These are phyloP conservation scores for Zoysia matrella DNA, from an alignment of 202 grass and related monocot genomes.

Conservation along the genomic window DNA sequence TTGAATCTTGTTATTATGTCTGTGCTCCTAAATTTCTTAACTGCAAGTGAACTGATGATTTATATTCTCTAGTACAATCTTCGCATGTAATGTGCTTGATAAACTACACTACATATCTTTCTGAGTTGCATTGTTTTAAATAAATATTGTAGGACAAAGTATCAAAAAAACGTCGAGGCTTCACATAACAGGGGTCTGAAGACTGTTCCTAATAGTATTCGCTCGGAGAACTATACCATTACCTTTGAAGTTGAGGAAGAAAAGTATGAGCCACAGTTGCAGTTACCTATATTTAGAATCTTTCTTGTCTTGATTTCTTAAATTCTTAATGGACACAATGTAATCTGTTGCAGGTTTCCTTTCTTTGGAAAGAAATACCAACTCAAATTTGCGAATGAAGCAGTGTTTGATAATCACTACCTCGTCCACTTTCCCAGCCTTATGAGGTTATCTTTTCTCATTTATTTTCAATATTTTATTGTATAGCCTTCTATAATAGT, in stretches of 20 bases:
- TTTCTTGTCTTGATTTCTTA: conserved; percentile 16
- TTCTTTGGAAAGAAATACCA: conserved; percentile 94
- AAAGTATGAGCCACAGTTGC: conserved; percentile 61
- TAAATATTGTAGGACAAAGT: conserved; percentile 77
- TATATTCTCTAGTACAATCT: neutral
- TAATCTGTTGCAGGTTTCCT: conserved; percentile 69
- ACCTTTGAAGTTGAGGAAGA: conserved; percentile 98
- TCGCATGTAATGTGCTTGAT: neutral
- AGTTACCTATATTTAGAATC: conserved; percentile 10
- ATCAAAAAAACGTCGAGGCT: conserved; percentile 98
- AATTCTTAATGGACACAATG: conserved; percentile 31
- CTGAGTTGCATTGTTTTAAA: neutral
- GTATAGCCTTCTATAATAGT: neutral
- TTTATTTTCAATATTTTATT: conserved; percentile 35
- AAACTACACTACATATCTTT: conserved; percentile 7
- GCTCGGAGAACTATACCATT: conserved; percentile 95
- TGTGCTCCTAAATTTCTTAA: no score
- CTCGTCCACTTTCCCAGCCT: conserved; percentile 91
- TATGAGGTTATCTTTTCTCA: conserved; percentile 70
- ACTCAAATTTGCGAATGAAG: conserved; percentile 85
- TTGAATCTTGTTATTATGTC: conserved; percentile 23
- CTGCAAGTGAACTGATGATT: conserved; percentile 7
- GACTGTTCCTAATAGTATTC: conserved; percentile 83
- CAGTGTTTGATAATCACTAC: conserved; percentile 69
- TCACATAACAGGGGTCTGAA: conserved; percentile 88